A percentile compares a stretch with the other conserved stretches of the same genome.
These are phyloP conservation scores for Mucor irregularis DNA, from an alignment of 371 early-diverging fungal species.

Conservation along the genomic window DNA sequence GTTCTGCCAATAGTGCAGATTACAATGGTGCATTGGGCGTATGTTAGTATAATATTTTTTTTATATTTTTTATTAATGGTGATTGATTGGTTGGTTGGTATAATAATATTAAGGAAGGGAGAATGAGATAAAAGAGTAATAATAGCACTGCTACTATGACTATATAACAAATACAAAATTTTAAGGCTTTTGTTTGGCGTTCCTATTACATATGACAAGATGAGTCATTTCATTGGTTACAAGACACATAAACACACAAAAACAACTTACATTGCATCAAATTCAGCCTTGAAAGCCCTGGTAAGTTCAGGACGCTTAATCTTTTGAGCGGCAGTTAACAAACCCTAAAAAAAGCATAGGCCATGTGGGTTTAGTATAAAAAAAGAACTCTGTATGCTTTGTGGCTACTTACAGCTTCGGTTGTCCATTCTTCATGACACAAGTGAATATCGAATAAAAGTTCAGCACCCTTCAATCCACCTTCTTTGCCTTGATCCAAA, in stretches of 20 bases:
- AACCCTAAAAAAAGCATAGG: slow-evolving; percentile 20
- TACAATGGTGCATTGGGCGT: too few species aligned
- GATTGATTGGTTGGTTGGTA: neutral
- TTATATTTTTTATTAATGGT: neutral
- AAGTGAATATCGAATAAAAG: slow-evolving; percentile 65
- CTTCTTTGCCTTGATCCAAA: slow-evolving; percentile 52
- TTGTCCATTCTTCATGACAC: slow-evolving; percentile 79
- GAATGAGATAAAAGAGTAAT: neutral
- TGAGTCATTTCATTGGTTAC: too few species aligned
- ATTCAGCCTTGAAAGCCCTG: slow-evolving; percentile 53
- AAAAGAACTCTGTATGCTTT: neutral
- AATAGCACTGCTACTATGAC: too few species aligned
- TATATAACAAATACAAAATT: too few species aligned
- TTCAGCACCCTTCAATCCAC: slow-evolving; percentile 73
- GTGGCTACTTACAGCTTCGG: slow-evolving; percentile 59
- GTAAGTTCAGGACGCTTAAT: slow-evolving; percentile 80
- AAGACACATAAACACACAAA: neutral
- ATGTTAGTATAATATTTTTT: too few species aligned
- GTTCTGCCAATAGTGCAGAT: too few species aligned
- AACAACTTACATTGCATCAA: slow-evolving; percentile 59
- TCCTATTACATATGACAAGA: slow-evolving; percentile 8
- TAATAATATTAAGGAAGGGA: neutral
- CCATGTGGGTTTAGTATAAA: neutral
- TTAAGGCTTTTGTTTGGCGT: slow-evolving; percentile 22
- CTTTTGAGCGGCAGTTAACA: slow-evolving; percentile 90